Conservation (phyloP, 2,329 filamentous ascomycete genomes). For the Colletotrichum sp. region DNA sequence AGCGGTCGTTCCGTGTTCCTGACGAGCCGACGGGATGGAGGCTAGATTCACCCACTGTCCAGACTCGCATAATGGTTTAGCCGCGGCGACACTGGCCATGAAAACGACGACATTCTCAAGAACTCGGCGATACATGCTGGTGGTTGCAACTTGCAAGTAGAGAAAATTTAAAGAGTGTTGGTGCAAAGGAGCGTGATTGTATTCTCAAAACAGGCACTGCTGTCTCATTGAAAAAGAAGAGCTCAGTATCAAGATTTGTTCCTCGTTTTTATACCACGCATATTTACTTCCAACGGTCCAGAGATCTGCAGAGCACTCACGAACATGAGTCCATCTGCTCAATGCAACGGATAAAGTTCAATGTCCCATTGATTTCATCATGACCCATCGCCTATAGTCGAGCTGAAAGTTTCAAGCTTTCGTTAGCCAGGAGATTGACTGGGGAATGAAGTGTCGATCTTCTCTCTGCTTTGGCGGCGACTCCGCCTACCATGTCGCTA, state of each 20-base stretch:
- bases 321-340: not conserved
- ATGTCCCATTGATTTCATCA: not conserved
- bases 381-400: not conserved
- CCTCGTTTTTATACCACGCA: not conserved
- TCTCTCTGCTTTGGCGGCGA: not conserved
- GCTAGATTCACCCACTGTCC: not conserved
- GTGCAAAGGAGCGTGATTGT: not conserved
- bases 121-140: not conserved
- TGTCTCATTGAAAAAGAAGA: not conserved
- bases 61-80: not conserved
- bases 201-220: not conserved
- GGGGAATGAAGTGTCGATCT: not conserved
- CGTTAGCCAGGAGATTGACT: not conserved
- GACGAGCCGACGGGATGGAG: not conserved
- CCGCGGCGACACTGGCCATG: not conserved
- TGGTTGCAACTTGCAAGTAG: not conserved
- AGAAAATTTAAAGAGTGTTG: not conserved
- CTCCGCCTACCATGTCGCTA: not conserved
- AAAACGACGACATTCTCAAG: not conserved
- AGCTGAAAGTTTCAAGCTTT: not conserved
- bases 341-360: not conserved
- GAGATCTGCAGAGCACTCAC: not conserved
- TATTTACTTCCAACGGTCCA: not conserved
- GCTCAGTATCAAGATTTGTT: not conserved
- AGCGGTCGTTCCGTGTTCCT: not conserved